Base-by-base conservation (phyloP, 1,284 basidiomycete species). In the Puccinia brachypodii region DNA sequence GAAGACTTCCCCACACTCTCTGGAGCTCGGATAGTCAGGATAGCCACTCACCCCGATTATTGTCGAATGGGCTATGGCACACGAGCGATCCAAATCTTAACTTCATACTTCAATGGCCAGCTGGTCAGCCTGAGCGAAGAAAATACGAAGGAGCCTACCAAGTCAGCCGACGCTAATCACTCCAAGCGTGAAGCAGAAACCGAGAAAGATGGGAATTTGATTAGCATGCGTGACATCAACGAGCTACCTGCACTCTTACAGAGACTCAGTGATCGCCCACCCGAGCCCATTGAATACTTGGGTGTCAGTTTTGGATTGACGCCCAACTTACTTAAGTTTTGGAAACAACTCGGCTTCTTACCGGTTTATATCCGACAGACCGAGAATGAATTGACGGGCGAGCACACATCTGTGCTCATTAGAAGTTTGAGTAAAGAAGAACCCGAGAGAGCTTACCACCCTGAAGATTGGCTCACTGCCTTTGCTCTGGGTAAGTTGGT, bases 21-120 rank as follows among this genome's bases (percentile, higher is more conserved):
- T 42, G 97, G 97, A 0, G 96, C 94, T 2, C 89, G 97, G 73
- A 88, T 99, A 31, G 96, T 99, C 28, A 89, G 97, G 80, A 93
- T 99, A 82, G 97, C 97, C 40, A 95, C 94, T n/a, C 95, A 98
- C 87, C 96, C 96, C 0, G 96, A 98, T 86, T 97, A 97, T 85
- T 91, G 92, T 40, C 92, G 90, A 84, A 98, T 98, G 96, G 97
- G 97, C 4, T 99, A 99, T 85, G 97, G 97, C 16, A 91, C 92
- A n/a, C 90, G 95, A 58, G 95, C 96, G 0, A 87, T 99, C 72
- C 90, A 96, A 85, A 92, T 92, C 0, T 89, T 99, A 74, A 93
- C 95, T 85, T 89, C 92, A 13, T 99, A 95, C 88, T 99, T 96
- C 88, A 92, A 91, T 83, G 96, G 96, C 42, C 93, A 98, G 86